Base-by-base conservation (phyloP, 306 rosid species). In the Amphicarpaea edgeworthii region DNA sequence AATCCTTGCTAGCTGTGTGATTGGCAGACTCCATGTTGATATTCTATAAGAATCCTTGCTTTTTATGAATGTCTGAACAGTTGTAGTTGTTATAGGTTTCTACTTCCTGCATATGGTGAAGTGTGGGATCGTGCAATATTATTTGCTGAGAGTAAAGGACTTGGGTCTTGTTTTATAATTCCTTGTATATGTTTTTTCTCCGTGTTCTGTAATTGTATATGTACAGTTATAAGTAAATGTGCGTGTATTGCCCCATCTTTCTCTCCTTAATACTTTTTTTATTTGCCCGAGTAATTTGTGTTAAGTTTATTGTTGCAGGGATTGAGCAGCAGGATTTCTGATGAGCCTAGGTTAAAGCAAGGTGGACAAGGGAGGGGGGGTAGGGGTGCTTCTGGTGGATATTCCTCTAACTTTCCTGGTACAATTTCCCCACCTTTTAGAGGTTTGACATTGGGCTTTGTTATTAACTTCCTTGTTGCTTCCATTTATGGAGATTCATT, bases 341-440 rank as follows among this genome's bases (percentile, higher is more conserved):
- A 88, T 41, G 96, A 84, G 73, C 79, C 81, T 49, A 84, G 84
- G 84, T 17, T 70, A 34, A 68, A 77, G 75, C 84, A 79, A 57
- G 87, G 81, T 14, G 73, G 79, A 19, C 87, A 79, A 26, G 90
- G 92, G 84, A 87, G 88, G 81, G 83, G 85, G 30, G 82, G 77
- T 75, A 83, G 92, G 79, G 90, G 89, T 84, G 80, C 88, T 57
- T 91, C 83, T 23, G 93, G 93, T 61, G 85, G 86, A 50, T 79
- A 81, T 85, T 77, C 82, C 55, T 77, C 81, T 37, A 80, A 73
- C 41, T 82, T 82, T 67, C 49, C 71, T 53, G 88, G 91, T 70
- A 79, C 10, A 20, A 7, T 43, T 61, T 77, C 23, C 8, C 5
- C 14, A 30, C 54, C 71, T 65, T 7, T 47, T 42, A 46, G 47